Conservation (phyloP, 2,329 filamentous ascomycete genomes). For the Alternaria angustiovoidea region DNA sequence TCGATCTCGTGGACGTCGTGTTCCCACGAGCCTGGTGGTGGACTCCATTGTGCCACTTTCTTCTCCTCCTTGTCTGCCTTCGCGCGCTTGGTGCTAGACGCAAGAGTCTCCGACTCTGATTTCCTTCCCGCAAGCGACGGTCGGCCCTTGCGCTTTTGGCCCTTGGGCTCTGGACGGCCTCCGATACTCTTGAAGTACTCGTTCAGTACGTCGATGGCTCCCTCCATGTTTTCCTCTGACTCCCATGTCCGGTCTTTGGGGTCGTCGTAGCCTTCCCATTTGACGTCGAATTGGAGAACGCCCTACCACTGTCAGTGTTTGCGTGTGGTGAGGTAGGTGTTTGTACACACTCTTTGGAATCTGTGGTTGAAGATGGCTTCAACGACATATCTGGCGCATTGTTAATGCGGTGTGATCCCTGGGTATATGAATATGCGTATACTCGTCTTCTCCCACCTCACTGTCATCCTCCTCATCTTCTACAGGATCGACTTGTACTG, state of each 20-base stretch:
- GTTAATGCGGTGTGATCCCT: conserved; percentile 27
- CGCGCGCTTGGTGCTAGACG: conserved; percentile 33
- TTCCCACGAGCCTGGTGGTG: conserved; percentile 79
- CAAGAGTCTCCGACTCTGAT: conserved; percentile 35
- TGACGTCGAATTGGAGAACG: conserved; percentile 69
- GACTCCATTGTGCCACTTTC: conserved; percentile 65
- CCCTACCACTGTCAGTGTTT: conserved; percentile 27
- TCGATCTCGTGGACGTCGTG: conserved; percentile 75
- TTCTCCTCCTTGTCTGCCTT: conserved; percentile 54
- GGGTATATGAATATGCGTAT: conserved; percentile 52
- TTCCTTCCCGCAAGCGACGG: conserved; percentile 32
- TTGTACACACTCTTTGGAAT: conserved; percentile 47
- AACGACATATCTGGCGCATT: conserved; percentile 69
- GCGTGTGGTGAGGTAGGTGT: conserved; percentile 35
- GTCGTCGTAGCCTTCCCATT: conserved; percentile 81
- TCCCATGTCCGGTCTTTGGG: conserved; percentile 80
- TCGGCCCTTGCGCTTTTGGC: conserved; percentile 60
- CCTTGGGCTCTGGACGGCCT: conserved; percentile 66
- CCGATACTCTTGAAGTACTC: conserved; percentile 71
- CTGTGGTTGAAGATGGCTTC: conserved; percentile 75
- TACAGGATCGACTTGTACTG: conserved; percentile 10
- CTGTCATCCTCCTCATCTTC: conserved; percentile 49
- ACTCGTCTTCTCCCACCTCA: conserved; percentile 48
- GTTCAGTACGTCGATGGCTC: conserved; percentile 63
- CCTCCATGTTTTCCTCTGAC: conserved; percentile 71